phyloP scores from a whole-genome alignment of 2,329 filamentous ascomycete species.

The Penicillium sp. region DNA sequence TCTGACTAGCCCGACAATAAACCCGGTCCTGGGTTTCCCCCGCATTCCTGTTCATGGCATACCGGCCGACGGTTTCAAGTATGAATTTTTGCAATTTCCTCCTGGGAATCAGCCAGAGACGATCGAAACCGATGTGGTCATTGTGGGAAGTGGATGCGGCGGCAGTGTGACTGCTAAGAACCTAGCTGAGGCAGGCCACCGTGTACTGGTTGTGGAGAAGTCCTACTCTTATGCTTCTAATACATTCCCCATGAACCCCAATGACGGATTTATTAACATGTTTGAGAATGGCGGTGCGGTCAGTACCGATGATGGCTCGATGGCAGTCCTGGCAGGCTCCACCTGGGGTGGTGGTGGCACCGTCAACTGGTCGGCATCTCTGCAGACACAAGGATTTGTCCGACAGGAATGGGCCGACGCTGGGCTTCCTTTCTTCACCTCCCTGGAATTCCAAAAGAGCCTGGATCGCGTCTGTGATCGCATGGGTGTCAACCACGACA shows the following conservation, averaged over 20 bases:
- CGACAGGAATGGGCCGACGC: slow-evolving; percentile 72
- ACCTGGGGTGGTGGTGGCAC: slow-evolving; percentile 84
- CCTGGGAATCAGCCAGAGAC: slow-evolving; percentile 53
- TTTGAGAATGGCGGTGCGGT: slow-evolving; percentile 65
- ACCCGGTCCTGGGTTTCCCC: slow-evolving; percentile 52
- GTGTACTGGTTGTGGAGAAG: slow-evolving; percentile 78
- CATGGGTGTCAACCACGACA: slow-evolving; percentile 68
- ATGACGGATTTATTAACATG: slow-evolving; percentile 58
- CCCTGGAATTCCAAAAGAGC: slow-evolving; percentile 68
- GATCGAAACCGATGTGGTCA: slow-evolving; percentile 74
- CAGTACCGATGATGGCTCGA: slow-evolving; percentile 54
- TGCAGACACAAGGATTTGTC: slow-evolving; percentile 70
- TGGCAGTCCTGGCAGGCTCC: slow-evolving; percentile 63
- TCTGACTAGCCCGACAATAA: slow-evolving; percentile 49
- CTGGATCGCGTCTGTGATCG: slow-evolving; percentile 73
- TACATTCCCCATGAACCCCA: slow-evolving; percentile 69
- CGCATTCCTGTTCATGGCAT: slow-evolving; percentile 53
- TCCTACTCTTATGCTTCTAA: slow-evolving; percentile 69
- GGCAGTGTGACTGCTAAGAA: slow-evolving; percentile 78
- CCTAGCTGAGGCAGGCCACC: slow-evolving; percentile 69
- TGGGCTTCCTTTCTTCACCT: slow-evolving; percentile 70
- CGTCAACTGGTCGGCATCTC: slow-evolving; percentile 72
- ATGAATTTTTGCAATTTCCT: slow-evolving; percentile 57
- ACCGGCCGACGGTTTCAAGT: slow-evolving; percentile 51
- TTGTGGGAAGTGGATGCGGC: slow-evolving; percentile 84